Base-by-base conservation (phyloP, 2,329 filamentous ascomycete genomes). In the Tolypocladium cylindrosporum region DNA sequence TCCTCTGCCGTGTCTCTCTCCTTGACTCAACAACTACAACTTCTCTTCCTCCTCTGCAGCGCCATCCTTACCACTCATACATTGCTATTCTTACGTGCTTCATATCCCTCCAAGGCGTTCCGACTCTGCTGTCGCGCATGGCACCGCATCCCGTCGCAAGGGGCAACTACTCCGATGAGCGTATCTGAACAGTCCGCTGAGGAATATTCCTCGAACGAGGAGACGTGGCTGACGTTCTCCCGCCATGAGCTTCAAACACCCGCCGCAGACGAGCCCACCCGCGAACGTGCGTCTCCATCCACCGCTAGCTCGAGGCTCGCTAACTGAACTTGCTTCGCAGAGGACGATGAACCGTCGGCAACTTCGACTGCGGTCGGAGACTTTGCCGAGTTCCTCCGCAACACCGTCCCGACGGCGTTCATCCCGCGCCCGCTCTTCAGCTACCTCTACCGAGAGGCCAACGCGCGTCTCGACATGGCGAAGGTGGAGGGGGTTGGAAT, bases 381-480 rank as follows among this genome's bases (percentile, higher is more conserved):
- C 4, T 64, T 64, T 55, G 57, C 37, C 9, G 55, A 63, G 0
- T 63, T 63, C 19, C 59, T 64, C 1, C 54, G 60, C 4, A 58
- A 61, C 21, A 41, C 57, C 11, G 3, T 70, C 0, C 67, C 67
- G 0, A 54, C 63, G 1, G 59, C 59, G 37, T 48, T 72, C 1
- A 60, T 72, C 42, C 60, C 63, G 1, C 2, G 55, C 3, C 57
- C 63, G 19, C 56, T 69, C 53, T 61, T 60, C 9, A 57, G 61
- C 4, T 61, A 64, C 21, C 14, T 71, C 10, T 58, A 62, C n/a
- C 59, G 54, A 13, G 57, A 60, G 4, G 64, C 65, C 0, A 69
- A 67, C 24, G n/a, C 31, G 0, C 65, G 64, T 16, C 61, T 73
- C 0, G 56, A 63, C 1, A 40, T 60, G 21, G 71, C 71, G 1